Base-by-base conservation (phyloP, 805 yeast genomes). In the Candida andamanensis region DNA sequence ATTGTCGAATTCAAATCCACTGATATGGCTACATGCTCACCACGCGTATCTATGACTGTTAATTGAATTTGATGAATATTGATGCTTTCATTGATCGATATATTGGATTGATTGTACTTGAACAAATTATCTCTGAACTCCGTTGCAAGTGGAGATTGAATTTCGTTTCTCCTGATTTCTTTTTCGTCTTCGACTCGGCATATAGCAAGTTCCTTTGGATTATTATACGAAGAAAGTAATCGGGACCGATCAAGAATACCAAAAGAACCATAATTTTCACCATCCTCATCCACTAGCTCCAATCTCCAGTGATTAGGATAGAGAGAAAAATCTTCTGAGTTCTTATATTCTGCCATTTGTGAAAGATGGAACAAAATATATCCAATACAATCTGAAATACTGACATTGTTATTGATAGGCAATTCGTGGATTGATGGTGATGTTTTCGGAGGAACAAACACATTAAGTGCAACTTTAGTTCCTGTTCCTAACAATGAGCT, bases 191-290 rank as follows among this genome's bases (percentile, higher is more conserved):
- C 45, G 2, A 83, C 85, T 40, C 55, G 61, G 32, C 86, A 79
- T 9, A 92, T 51, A 0, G 94, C 95, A 35, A 92, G 73, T 43
- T 86, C 96, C 42, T 79, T 85, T 4, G 69, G 67, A 33, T 78
- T 80, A 15, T 86, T 84, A 52, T 86, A 85, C 0, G 90, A 76
- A 2, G 77, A 63, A 17, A 92, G 63, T 4, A 63, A 46, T 32
- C 89, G 65, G 0, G 74, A 68, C 41, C 97, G 63, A 27, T 82
- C 90, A 34, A 92, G 61, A 1, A 89, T 76, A 2, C 97, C 97
- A 62, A 92, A 89, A 32, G 86, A 85, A 44, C 94, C 98, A 33
- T 85, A 87, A 23, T 84, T 80, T 30, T 94, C 96, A 6, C 90
- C 90, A 51, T 89, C 97, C 30, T 90, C 97, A 52, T 92, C 98